Evolutionary conservation across 768 basidiomycete species (phyloP), one percentile per base, ranked within the genome.

Genomic region (Strobilomyces confusus): DNA sequence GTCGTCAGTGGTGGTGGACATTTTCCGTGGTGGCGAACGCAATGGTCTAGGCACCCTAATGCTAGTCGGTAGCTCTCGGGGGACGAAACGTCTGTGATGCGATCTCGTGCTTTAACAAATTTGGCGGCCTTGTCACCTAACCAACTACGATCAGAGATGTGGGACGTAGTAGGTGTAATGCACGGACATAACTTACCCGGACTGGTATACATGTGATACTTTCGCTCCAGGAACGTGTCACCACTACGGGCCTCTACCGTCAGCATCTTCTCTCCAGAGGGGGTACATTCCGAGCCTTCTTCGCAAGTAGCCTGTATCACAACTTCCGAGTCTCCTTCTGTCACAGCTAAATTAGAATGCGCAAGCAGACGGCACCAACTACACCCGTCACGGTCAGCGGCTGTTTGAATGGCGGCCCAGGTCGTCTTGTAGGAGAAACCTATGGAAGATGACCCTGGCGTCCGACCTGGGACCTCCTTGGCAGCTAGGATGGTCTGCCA

Each of bases 61-160:
- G 38, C 48, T 3, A 49, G 15, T 17, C 30, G 19, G 29, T 49
- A 49, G 26, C 48, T 49, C 30, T 49, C 29, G 9, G 37, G 37
- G 5, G 48, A 22, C 20, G 48, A 40, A 22, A 49, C 19, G 20
- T 49, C 48, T 20, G 48, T 49, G 32, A 41, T 41, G 19, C 48
- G 48, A 30, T 49, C n/a, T 49, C 48, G 48, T 32, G 48, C 48
- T 22, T 49, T 49, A 5, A 49, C 29, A 11, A 40, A 49, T n/a
- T 32, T 49, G 8, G 48, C 38, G 9, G 48, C 48, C 14, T 30
- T 49, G 11, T 49, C 48, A 20, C 32, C 48, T 49, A 15, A n/a
- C 4, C 26, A 32, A 9, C 20, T 9, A 17, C 4, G 12, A 22
- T 49, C 22, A 49, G 48, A 41, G 17, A 26, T 36, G 29, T 3